Conservation (phyloP, 2,329 filamentous ascomycete species). For the Fusarium phyllophilum region DNA sequence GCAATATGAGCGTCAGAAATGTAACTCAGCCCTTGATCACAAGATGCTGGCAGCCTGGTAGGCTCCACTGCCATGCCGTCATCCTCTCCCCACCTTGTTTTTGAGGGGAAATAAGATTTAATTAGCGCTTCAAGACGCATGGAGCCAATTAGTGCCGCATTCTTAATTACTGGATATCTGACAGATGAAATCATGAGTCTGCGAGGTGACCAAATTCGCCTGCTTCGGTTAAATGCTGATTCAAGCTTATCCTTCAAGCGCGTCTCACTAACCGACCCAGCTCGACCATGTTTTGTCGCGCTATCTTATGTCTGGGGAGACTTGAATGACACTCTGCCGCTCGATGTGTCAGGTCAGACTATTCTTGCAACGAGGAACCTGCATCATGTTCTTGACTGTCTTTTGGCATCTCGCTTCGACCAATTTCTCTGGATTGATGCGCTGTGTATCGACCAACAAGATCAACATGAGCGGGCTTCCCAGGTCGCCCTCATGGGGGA, state of each 20-base stretch:
- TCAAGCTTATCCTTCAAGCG: not conserved
- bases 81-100: accelerated
- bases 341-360: accelerated
- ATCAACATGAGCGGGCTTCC: accelerated
- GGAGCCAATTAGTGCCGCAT: accelerated
- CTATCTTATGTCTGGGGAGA: not conserved
- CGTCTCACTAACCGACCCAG: not conserved
- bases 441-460: not conserved
- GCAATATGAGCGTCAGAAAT: not conserved
- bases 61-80: too few species aligned
- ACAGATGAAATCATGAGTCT: not conserved
- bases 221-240: not conserved
- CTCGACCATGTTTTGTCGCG: accelerated
- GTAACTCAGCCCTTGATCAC: not conserved
- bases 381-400: not conserved
- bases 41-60: accelerated
- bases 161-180: accelerated
- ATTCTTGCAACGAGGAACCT: not conserved
- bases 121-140: not conserved
- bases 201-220: not conserved
- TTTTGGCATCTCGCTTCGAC: not conserved
- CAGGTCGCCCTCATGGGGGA: not conserved
- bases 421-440: not conserved
- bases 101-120: not conserved
- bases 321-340: not conserved